A percentile compares a stretch with the other conserved stretches of the same genome.
Conservation (phyloP, 306 rosid species). For the Cyamopsis tetragonoloba region DNA sequence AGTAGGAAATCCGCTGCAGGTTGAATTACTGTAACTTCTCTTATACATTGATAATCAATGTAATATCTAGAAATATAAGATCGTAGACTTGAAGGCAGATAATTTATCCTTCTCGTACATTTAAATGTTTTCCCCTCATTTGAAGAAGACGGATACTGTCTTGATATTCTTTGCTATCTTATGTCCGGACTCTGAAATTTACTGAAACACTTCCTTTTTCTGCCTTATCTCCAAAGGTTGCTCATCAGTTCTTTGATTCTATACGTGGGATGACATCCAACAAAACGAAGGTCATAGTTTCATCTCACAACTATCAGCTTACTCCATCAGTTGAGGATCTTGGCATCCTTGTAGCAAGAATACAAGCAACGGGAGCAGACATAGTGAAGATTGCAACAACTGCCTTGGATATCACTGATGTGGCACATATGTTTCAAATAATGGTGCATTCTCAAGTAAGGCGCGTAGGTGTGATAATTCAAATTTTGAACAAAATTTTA, state of each 20-base stretch:
- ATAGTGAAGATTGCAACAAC: slow-evolving; percentile 91
- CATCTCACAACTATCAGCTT: slow-evolving; percentile 80
- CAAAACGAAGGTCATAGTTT: slow-evolving; percentile 72
- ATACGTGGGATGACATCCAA: slow-evolving; percentile 54
- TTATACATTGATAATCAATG: slow-evolving; percentile 2
- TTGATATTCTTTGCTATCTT: slow-evolving; percentile 12
- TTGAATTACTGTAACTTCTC: slow-evolving; percentile 14
- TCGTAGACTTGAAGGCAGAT: neutral
- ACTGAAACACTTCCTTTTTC: slow-evolving; percentile 24
- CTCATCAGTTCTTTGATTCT: slow-evolving; percentile 65
- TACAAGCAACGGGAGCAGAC: slow-evolving; percentile 91
- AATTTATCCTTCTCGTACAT: neutral
- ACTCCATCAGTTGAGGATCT: slow-evolving; percentile 93
- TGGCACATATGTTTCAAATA: slow-evolving; percentile 68
- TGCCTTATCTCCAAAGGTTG: slow-evolving; percentile 57
- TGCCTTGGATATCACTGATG: slow-evolving; percentile 86
- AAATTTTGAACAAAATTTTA: neutral
- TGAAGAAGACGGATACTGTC: slow-evolving; percentile 1
- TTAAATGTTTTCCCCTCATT: neutral
- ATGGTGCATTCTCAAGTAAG: slow-evolving; percentile 89
- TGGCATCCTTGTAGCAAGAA: slow-evolving; percentile 80
- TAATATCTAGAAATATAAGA: slow-evolving; percentile 15
- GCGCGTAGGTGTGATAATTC: slow-evolving; percentile 2
- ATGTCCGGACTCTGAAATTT: slow-evolving; percentile 21
- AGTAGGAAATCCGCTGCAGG: slow-evolving; percentile 5